Base-by-base conservation (phyloP, 805 yeast species). In the Myxozyma nipponensis region DNA sequence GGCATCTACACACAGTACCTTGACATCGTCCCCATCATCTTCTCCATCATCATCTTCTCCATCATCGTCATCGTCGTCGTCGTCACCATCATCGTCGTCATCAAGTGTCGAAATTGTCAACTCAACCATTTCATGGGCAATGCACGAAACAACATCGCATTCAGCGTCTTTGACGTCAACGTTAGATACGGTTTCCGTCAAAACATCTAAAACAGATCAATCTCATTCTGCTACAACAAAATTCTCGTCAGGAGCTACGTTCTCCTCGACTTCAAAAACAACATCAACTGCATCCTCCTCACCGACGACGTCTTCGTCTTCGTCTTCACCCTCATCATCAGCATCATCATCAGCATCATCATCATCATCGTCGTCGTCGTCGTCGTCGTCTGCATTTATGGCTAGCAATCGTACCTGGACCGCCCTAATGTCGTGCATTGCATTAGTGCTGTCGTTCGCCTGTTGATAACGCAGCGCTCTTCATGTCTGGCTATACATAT, bases 331-430 rank as follows among this genome's bases (percentile, higher is more conserved):
- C 21, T 4, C 41, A 17, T 28, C 23, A 3, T 17, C 42, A 6
- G n/a, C 6, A 10, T 39, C 22, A 24, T 7, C 30, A 17, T 24
- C 36, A 9, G 15, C 24, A n/a, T 4, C 40, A 6, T 4, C 23
- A 13, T 10, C 37, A 32, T 3, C 21, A 3, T 44, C 42, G 4
- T 4, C 49, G 22, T 32, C 44, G 19, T 2, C 43, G 25, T 25
- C 38, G 25, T 19, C 42, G n/a, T 41, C 43, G 38, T 35, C 19
- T 35, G 6, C 38, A n/a, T n/a, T n/a, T n/a, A n/a, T n/a, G n/a
- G n/a, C n/a, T n/a, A n/a, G n/a, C n/a, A n/a, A n/a, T n/a, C n/a
- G n/a, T n/a, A n/a, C n/a, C n/a, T n/a, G n/a, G n/a, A n/a, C n/a
- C n/a, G n/a, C n/a, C n/a, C n/a, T n/a, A n/a, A n/a, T n/a, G n/a